Percentiles rank a stretch among this genome's conserved stretches.
Conservation (phyloP, 495 filamentous ascomycete genomes). For the Pyrenopolyporus hunteri region DNA sequence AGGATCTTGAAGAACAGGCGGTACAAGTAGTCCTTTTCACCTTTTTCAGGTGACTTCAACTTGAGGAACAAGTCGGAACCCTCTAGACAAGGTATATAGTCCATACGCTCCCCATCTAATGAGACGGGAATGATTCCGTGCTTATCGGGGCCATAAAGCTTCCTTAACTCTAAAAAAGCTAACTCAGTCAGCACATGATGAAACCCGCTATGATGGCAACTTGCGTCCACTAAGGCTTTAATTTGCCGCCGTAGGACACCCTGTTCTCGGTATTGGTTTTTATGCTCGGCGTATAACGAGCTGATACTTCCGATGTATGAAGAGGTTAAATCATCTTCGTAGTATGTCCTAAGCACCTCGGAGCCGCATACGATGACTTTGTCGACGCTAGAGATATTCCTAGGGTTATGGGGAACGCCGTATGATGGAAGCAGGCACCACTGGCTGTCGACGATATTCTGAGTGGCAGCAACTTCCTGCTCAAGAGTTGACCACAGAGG, state of each 20-base stretch:
- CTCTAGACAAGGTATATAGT: neutral
- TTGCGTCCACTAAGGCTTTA: neutral
- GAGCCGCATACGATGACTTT: conserved; percentile 8
- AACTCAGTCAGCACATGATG: conserved; percentile 20
- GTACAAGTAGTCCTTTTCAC: neutral
- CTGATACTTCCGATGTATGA: neutral
- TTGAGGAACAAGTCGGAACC: conserved; percentile 1
- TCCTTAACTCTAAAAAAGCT: conserved; percentile 1
- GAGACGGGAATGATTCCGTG: conserved; percentile 5
- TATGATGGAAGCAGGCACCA: neutral
- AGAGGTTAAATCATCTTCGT: neutral
- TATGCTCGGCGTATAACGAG: neutral
- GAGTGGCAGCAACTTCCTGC: neutral
- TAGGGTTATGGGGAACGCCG: neutral
- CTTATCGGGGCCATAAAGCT: neutral
- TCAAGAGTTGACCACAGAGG: neutral
- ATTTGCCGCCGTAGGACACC: neutral
- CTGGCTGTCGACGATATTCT: neutral
- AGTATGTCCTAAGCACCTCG: conserved; percentile 2
- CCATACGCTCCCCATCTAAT: neutral
- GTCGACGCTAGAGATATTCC: neutral
- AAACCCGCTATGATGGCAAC: neutral
- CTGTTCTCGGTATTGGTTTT: neutral
- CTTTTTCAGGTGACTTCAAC: neutral
- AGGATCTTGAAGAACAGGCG: conserved; percentile 2